A percentile compares a stretch with the other conserved stretches of the same genome.
Conservation (phyloP, 208 protist genomes). For the Acanthamoeba comandoni region DNA sequence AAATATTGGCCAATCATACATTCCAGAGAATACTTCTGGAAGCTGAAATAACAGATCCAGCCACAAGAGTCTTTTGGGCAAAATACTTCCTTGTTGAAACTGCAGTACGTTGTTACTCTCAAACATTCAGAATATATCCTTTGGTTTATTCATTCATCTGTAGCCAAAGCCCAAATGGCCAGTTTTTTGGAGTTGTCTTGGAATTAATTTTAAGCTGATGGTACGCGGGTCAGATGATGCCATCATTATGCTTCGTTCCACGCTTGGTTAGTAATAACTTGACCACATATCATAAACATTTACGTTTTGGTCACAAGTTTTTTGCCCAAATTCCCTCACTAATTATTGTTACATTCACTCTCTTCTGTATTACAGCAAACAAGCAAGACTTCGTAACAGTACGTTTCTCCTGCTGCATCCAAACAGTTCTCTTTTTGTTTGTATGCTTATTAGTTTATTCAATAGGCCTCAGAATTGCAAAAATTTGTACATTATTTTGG, state of each 20-base stretch:
- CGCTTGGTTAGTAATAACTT: neutral
- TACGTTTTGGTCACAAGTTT: neutral
- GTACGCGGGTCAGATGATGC: conserved; percentile 46
- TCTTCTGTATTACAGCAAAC: neutral
- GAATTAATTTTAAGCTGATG: neutral
- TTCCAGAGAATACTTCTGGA: conserved; percentile 51
- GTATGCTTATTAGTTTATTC: too few relatives aligned
- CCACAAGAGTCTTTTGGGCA: conserved; percentile 33
- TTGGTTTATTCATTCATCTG: neutral
- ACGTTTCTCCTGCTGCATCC: too few relatives aligned
- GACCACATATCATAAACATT: neutral
- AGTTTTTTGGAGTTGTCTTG: conserved; percentile 46
- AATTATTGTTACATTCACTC: neutral
- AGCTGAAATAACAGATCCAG: conserved; percentile 29
- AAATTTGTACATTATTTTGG: conserved; percentile 67
- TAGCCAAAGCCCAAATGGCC: conserved; percentile 44
- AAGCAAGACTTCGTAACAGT: conserved; percentile 35
- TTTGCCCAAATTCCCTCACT: neutral
- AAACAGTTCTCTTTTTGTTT: too few relatives aligned
- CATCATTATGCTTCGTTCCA: conserved; percentile 62
- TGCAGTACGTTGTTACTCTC: neutral
- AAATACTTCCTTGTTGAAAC: conserved; percentile 62
- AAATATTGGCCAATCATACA: conserved; percentile 30
- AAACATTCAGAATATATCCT: neutral
- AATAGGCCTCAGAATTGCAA: conserved; percentile 6